Evolutionary conservation across 2,329 filamentous ascomycete genomes (phyloP), one percentile per base, ranked within the genome.

Genomic region (Xenoacremonium recifei): DNA sequence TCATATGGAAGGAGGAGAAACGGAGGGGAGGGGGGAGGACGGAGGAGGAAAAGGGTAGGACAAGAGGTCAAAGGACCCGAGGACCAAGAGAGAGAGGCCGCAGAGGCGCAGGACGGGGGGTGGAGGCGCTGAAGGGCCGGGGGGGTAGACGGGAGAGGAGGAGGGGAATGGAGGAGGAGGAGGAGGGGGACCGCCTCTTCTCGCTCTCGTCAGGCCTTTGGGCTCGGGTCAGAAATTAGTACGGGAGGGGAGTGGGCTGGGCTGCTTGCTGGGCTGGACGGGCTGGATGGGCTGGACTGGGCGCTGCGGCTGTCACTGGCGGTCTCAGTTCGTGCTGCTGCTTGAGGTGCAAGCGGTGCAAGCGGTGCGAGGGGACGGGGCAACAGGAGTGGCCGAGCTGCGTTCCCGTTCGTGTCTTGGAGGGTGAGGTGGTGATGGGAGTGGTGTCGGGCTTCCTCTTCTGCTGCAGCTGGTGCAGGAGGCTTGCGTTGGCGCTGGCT

Each of bases 1-100:
- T 87, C 84, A 87, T 87, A 66, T 63, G 63, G 66, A 64, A 65
- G 56, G 51, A 51, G 50, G 53, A 53, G 53, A 49, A 41, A 48
- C 48, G 53, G 51, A 53, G 53, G 55, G 45, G 40, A 48, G 48
- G 53, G 51, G 54, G 53, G 55, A 47, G 40, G 48, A 41, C 44
- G 43, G 49, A 46, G 39, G 47, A 53, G 53, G 48, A 59, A n/a
- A n/a, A 53, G 47, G 55, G 53, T 50, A 56, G 49, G 54, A 54
- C 53, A 53, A n/a, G 49, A 45, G 49, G 48, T 50, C 45, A 53
- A 45, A 54, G 48, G 50, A 39, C 47, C 47, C 36, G 42, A 39
- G 52, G 53, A 40, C 39, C 40, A 48, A 45, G 50, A 51, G 45
- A 41, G 50, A 45, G 50, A 51, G 45, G 47, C 46, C 42, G 47